Conservation (phyloP, 768 basidiomycete genomes). For the Tricholoma furcatifolium region DNA sequence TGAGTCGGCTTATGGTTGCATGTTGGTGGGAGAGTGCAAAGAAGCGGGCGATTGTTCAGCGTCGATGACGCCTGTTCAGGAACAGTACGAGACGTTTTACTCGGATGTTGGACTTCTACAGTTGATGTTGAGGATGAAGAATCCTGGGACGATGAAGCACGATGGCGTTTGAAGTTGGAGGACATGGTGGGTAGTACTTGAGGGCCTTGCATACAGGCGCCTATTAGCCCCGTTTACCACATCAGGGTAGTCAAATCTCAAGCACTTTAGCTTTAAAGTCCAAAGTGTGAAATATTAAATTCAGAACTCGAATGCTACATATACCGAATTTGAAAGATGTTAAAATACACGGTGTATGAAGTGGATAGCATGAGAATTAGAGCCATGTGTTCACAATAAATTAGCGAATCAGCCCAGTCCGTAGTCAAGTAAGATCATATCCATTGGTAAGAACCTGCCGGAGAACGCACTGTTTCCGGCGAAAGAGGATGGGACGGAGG, state of each 20-base stretch:
- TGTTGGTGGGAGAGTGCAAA: constrained; percentile 82
- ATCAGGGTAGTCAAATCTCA: not conserved
- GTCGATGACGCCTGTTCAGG: constrained; percentile 16
- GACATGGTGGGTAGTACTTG: constrained; percentile 14
- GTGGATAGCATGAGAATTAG: constrained; percentile 4
- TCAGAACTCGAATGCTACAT: constrained; percentile 8
- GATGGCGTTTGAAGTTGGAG: constrained; percentile 32
- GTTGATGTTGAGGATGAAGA: constrained; percentile 33
- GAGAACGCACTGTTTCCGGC: constrained; percentile 11
- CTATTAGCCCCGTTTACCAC: not conserved
- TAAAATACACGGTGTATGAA: constrained; percentile 14
- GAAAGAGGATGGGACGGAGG: constrained; percentile 15
- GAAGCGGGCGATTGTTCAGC: constrained; percentile 34
- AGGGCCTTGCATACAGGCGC: not conserved
- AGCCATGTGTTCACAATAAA: constrained; percentile 8
- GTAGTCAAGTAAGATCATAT: constrained; percentile 3
- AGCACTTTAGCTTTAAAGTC: not conserved
- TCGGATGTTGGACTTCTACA: constrained; percentile 23
- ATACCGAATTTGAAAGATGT: constrained; percentile 1
- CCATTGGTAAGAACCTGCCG: constrained; percentile 1
- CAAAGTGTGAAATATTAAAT: constrained; percentile 8
- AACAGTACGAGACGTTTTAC: constrained; percentile 29
- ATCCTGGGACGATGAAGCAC: constrained; percentile 35
- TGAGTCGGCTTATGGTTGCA: constrained; percentile 67
- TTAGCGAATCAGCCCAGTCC: constrained; percentile 3